These are phyloP conservation scores for Nevesoporus exiguus DNA, from an alignment of 768 basidiomycete genomes.

Conservation along the genomic window DNA sequence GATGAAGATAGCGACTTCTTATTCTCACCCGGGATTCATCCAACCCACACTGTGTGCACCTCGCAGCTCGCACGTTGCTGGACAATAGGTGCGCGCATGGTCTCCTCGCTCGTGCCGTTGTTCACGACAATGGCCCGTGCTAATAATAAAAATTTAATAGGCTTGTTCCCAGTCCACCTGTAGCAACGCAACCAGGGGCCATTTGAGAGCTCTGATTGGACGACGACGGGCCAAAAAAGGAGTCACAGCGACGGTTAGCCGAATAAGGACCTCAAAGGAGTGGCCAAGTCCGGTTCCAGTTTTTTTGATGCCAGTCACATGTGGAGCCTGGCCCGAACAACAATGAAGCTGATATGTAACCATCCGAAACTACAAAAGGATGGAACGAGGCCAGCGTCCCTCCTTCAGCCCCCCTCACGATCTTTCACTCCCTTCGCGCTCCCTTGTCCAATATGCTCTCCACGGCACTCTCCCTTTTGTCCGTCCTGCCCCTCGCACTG, in stretches of 20 bases:
- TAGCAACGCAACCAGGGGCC: too few relatives aligned
- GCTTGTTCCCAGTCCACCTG: slow-evolving; percentile 7
- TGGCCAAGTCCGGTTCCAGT: too few relatives aligned
- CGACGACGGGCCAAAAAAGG: too few relatives aligned
- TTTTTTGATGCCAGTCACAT: too few relatives aligned
- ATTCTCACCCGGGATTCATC: not conserved
- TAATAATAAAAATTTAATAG: not conserved
- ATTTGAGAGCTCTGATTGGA: too few relatives aligned
- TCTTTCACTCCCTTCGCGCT: slow-evolving; percentile 13
- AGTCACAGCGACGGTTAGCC: too few relatives aligned
- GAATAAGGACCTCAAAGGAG: too few relatives aligned
- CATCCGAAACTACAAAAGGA: slow-evolving; percentile 11
- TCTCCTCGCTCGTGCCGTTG: too few relatives aligned
- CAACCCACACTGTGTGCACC: not conserved
- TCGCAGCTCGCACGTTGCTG: not conserved
- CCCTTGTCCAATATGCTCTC: slow-evolving; percentile 13
- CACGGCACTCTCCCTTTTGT: slow-evolving; percentile 20
- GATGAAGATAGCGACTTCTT: slow-evolving; percentile 2
- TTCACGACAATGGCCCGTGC: too few relatives aligned
- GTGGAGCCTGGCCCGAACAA: slow-evolving; percentile 9
- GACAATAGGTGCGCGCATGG: not conserved
- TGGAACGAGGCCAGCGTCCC: not conserved
- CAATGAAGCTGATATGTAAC: slow-evolving; percentile 9
- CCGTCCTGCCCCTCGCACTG: slow-evolving; percentile 23
- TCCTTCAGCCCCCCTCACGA: slow-evolving; percentile 10